phyloP scores from a whole-genome alignment of 2,329 filamentous ascomycete species.

The Diaporthe amygdali region DNA sequence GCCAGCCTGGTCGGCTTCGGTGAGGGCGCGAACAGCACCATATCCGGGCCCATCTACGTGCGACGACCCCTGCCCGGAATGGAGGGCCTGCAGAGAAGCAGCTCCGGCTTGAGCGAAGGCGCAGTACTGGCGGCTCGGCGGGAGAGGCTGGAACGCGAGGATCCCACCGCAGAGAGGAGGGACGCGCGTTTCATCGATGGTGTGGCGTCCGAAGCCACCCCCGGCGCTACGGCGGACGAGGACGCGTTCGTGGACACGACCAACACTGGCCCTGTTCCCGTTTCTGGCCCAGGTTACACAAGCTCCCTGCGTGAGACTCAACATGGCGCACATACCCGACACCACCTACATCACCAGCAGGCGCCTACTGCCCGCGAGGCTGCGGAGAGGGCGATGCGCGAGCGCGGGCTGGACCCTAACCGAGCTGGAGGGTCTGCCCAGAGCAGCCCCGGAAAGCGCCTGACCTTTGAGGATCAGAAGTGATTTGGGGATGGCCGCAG shows the following conservation, averaged over 20 bases:
- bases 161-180: slow-evolving; percentile 53
- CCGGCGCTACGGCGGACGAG: slow-evolving; percentile 47
- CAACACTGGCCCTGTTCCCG: slow-evolving; percentile 59
- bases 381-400: slow-evolving; percentile 69
- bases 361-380: slow-evolving; percentile 50
- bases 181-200: slow-evolving; percentile 73
- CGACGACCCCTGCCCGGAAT: slow-evolving; percentile 51
- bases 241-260: slow-evolving; percentile 69
- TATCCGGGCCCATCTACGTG: slow-evolving; percentile 77
- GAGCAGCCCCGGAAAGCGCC: slow-evolving; percentile 53
- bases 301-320: slow-evolving; percentile 44
- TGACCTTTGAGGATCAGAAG: slow-evolving; percentile 63
- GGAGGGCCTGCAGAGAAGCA: slow-evolving; percentile 52
- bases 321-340: slow-evolving; percentile 27
- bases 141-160: slow-evolving; percentile 34
- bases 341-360: slow-evolving; percentile 37
- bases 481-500: background rate
- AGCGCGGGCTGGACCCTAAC: slow-evolving; percentile 57
- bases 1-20: slow-evolving; percentile 90
- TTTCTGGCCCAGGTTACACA: slow-evolving; percentile 41
- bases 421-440: slow-evolving; percentile 44
- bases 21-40: slow-evolving; percentile 85
- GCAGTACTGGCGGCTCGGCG: slow-evolving; percentile 39
- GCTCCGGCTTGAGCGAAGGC: slow-evolving; percentile 56
- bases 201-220: slow-evolving; percentile 60